phyloP scores from a whole-genome alignment of 169 alveolate genomes.

The Babesia ovata region DNA sequence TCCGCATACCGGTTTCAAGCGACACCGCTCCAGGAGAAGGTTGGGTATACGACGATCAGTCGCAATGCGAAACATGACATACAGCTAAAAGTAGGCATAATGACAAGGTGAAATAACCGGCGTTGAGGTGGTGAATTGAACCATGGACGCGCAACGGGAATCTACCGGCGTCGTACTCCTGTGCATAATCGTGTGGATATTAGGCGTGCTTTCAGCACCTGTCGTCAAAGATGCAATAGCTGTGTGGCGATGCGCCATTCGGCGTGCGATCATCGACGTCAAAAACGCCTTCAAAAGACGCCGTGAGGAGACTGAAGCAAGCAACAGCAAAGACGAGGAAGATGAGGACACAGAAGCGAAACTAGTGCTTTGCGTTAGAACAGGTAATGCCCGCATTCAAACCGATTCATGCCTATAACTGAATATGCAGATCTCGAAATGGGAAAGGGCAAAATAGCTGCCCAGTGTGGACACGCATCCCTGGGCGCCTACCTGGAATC shows the following conservation, averaged over 20 bases:
- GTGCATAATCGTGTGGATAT: constrained; percentile 17
- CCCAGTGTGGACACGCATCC: constrained; percentile 93
- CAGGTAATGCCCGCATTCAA: constrained; percentile 28
- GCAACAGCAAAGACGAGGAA: background rate
- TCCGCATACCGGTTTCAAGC: no score
- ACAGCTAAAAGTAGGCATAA: no score
- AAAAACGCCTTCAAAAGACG: background rate
- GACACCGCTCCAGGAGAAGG: no score
- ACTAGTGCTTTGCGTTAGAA: constrained; percentile 68
- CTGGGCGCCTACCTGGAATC: constrained; percentile 79
- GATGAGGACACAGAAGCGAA: constrained; percentile 32
- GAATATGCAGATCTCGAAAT: constrained; percentile 82
- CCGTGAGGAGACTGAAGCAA: background rate
- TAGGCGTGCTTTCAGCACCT: constrained; percentile 22
- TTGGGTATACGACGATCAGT: no score
- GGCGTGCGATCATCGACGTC: background rate
- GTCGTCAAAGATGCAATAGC: background rate
- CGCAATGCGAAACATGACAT: no score
- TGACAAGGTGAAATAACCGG: no score
- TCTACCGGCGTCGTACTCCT: constrained; percentile 2
- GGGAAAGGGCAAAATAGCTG: constrained; percentile 92
- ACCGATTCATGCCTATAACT: background rate
- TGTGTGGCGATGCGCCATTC: background rate
- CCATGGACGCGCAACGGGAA: background rate
- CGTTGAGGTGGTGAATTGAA: background rate